These are phyloP conservation scores for Trichoderma parareesei DNA, from an alignment of 495 filamentous ascomycete genomes.

Conservation along the genomic window DNA sequence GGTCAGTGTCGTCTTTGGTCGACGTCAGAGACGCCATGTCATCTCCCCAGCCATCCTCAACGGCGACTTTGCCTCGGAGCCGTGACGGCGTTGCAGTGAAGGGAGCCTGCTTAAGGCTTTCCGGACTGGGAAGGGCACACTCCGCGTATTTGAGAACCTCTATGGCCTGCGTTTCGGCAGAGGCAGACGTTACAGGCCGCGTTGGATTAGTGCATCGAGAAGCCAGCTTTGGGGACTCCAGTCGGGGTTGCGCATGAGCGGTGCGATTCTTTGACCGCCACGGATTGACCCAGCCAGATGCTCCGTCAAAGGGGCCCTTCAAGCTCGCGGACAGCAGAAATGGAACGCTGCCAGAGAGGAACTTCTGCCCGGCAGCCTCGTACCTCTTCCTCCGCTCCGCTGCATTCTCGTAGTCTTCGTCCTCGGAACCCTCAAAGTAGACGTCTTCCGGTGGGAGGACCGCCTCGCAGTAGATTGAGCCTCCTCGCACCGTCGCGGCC, in stretches of 20 bases:
- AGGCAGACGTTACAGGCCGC: background rate
- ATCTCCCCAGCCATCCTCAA: background rate
- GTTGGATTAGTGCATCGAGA: background rate
- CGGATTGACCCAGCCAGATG: slow-evolving; percentile 54
- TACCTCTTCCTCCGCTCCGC: slow-evolving; percentile 46
- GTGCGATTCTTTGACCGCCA: slow-evolving; percentile 33
- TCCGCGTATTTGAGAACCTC: slow-evolving; percentile 16
- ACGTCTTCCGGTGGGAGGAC: slow-evolving; percentile 31
- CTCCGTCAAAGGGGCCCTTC: slow-evolving; percentile 51
- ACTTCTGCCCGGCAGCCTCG: slow-evolving; percentile 51
- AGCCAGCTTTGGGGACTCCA: background rate
- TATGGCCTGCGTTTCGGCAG: slow-evolving; percentile 12
- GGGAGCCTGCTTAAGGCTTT: slow-evolving; percentile 19
- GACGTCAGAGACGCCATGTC: background rate
- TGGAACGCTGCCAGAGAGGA: slow-evolving; percentile 48
- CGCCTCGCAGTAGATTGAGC: slow-evolving; percentile 38
- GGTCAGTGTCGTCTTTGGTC: background rate
- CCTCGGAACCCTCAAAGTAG: slow-evolving; percentile 49
- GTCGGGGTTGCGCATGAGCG: background rate
- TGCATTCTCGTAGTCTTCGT: slow-evolving; percentile 40
- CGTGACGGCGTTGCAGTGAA: slow-evolving; percentile 8
- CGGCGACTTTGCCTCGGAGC: background rate
- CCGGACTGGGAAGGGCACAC: slow-evolving; percentile 23
- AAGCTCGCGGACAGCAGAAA: slow-evolving; percentile 55
- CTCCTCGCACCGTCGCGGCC: slow-evolving; percentile 11